Evolutionary conservation across 441 rosid genomes (phyloP).

Genomic region (Aquilaria agallochum): DNA sequence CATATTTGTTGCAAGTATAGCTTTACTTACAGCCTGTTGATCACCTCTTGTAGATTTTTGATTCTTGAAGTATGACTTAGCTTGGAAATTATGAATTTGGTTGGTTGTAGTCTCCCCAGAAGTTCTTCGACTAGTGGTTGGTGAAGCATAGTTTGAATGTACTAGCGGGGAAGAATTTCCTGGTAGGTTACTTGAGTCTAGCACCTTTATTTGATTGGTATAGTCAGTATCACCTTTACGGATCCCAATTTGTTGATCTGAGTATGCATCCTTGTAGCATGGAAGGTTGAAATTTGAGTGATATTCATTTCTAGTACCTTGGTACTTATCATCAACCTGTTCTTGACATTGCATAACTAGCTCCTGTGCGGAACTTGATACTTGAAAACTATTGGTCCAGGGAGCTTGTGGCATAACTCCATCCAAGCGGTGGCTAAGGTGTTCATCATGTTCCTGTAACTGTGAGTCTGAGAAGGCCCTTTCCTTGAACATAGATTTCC

Average conservation of each 20-base stretch:
- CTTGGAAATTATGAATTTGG: constrained; percentile 22
- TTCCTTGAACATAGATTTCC: constrained; percentile 33
- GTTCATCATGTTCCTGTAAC: constrained; percentile 43
- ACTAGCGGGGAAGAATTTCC: constrained; percentile 19
- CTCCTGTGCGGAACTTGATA: constrained; percentile 30
- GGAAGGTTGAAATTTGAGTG: constrained; percentile 21
- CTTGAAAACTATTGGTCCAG: constrained; percentile 31
- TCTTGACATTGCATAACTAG: constrained; percentile 30
- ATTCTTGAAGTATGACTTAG: constrained; percentile 27
- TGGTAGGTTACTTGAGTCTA: constrained; percentile 23
- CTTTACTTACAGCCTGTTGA: constrained; percentile 13
- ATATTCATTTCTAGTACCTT: constrained; percentile 19
- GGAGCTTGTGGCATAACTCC: constrained; percentile 20
- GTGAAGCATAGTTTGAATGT: constrained; percentile 29
- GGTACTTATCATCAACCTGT: constrained; percentile 20
- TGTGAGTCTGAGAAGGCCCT: constrained; percentile 54
- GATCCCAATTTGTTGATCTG: no score
- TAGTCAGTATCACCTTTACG: constrained; percentile 4
- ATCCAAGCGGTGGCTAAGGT: constrained; percentile 29
- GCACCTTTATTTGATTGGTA: constrained; percentile 17
- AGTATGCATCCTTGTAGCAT: constrained; percentile 7
- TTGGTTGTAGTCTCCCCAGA: constrained; percentile 22
- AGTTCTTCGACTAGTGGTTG: constrained; percentile 22
- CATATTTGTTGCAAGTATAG: background rate
- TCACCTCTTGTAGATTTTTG: constrained; percentile 20